Evolutionary conservation across 352 stramenopile species (phyloP), one percentile per base, ranked within the genome.

Genomic region (Thraustochytrium sp.): DNA sequence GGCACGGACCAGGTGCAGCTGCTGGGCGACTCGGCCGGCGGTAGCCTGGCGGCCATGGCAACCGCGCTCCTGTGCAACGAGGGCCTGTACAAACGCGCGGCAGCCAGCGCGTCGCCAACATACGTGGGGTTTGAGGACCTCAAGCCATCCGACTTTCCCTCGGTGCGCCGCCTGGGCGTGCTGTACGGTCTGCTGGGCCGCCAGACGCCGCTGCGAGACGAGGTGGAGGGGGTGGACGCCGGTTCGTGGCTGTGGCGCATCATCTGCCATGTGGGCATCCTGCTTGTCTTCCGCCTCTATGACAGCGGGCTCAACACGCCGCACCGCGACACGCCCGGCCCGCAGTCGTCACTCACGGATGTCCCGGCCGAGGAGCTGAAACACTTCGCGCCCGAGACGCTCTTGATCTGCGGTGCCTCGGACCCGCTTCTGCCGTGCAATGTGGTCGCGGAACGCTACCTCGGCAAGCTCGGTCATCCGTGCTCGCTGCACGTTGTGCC

Each of bases 21-120:
- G 3, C 8, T 84, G 8, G 75, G 75, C 18, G 75, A 84, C 75
- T 84, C 75, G 13, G 75, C 75, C n/a, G 75, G 75, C 5, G 75
- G 75, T 29, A 84, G 61, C 36, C 51, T 84, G 16, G 75, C 84
- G 18, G 61, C 75, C 11, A 73, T 84, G 61, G 55, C 61, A 3
- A 76, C 75, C 9, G 75, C 75, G 5, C 55, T 84, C 13, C 29
- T 83, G 13, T 56, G 34, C 34, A 84, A 84, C 51, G 26, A 83
- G 31, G 23, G n/a, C 18, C 11, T 84, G 37, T 61, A 72, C 59
- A n/a, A 38, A n/a, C 8, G 46, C 0, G n/a, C 59, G 13, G 59
- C 31, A 5, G 59, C 59, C 11, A 44, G 59, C 59, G 59, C n/a
- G 23, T 72, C 59, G 13, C 26, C 29, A 2, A 11, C 42, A 26